These are phyloP conservation scores for Aspergillus sclerotiicarbonarius DNA, from an alignment of 495 filamentous ascomycete genomes.

Conservation along the genomic window DNA sequence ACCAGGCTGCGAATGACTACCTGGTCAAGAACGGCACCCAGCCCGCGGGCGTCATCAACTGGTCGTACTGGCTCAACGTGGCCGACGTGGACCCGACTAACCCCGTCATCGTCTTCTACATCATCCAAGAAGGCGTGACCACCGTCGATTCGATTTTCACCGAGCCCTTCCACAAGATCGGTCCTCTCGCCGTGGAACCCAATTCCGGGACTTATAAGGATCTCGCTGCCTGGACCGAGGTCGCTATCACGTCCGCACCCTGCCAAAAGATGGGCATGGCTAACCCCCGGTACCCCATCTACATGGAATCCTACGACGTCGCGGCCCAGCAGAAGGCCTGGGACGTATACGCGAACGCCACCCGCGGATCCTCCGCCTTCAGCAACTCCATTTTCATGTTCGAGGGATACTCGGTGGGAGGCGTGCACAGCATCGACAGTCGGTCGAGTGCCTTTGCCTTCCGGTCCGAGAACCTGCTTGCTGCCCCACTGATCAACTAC, in stretches of 20 bases:
- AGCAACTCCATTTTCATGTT: conserved; percentile 50
- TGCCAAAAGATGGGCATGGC: conserved; percentile 46
- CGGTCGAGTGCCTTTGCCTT: conserved; percentile 43
- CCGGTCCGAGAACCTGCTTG: conserved; percentile 43
- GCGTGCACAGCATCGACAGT: conserved; percentile 37
- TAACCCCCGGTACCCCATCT: conserved; percentile 52
- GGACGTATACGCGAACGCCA: conserved; percentile 34
- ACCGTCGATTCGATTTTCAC: conserved; percentile 40
- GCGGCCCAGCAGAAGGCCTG: conserved; percentile 41
- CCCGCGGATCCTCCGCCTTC: conserved; percentile 29
- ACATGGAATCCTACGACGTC: conserved; percentile 43
- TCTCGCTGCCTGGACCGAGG: conserved; percentile 42
- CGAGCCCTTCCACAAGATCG: conserved; percentile 43
- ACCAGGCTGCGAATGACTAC: conserved; percentile 43
- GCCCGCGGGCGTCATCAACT: conserved; percentile 45
- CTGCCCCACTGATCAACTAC: conserved; percentile 43
- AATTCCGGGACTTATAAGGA: conserved; percentile 43
- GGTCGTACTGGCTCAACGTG: conserved; percentile 50
- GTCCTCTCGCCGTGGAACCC: conserved; percentile 34
- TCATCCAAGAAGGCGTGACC: conserved; percentile 51
- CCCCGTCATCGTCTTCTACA: conserved; percentile 50
- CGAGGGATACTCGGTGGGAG: conserved; percentile 51
- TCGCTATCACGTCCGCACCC: conserved; percentile 30
- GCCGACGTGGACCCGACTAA: conserved; percentile 36
- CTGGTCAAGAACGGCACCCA: conserved; percentile 38